Base-by-base conservation (phyloP, 768 basidiomycete species). In the Auriscalpium microsporum region DNA sequence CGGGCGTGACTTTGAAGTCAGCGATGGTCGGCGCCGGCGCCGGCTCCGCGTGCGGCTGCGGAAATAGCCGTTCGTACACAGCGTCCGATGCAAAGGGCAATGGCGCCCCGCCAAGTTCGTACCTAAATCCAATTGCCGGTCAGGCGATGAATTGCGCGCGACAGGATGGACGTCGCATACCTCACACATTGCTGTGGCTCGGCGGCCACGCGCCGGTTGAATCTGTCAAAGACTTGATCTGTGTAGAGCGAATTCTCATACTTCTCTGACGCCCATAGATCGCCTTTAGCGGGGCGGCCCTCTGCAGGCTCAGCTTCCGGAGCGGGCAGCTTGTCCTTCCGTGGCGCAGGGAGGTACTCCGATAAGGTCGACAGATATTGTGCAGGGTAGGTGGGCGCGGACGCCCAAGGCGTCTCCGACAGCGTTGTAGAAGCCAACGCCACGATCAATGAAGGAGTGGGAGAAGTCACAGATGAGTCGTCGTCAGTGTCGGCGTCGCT, bases 141-240 rank as follows among this genome's bases (percentile, higher is more conserved):
- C 14, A 35, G 17, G 21, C 35, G 16, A 17, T 10, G 13, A 3
- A 19, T 35, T 48, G 19, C 11, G 14, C 40, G 50, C 17, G 34
- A 50, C n/a, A 38, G 37, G 1, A 23, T 57, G 55, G 37, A n/a
- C n/a, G n/a, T 33, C 21, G 74, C 82, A 50, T 55, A 94, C 92
- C 95, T 78, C 48, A 98, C 72, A 61, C 94, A 94, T 67, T 98
- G 95, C 61, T 86, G 80, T 23, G 85, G 84, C 64, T 86, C 83
- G 58, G 79, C 75, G 42, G 71, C 75, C 10, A 91, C 80, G 36
- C 92, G 76, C 63, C 82, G 81, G 51, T 81, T 82, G 65, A 96
- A 98, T 16, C 81, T 77, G 62, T 94, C 87, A 67, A 98, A 97
- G 3, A 91, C 81, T 53, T 83, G 82, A 68, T 97, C 94, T 45